Evolutionary conservation across 495 filamentous ascomycete species (phyloP), one percentile per base, ranked within the genome.

Genomic region (Penicillium odoratum): DNA sequence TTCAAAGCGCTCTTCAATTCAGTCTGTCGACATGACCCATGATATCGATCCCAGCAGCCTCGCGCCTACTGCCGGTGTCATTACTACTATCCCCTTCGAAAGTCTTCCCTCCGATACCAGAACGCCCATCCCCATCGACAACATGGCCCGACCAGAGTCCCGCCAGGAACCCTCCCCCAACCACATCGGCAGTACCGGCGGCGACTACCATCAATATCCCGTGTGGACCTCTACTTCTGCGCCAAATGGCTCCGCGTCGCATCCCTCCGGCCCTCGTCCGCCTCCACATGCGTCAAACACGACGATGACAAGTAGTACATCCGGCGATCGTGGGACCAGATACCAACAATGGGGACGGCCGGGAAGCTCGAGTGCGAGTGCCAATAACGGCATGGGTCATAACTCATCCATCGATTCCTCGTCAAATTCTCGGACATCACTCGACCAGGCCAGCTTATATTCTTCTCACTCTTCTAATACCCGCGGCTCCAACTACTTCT

Each of bases 131-230:
- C 74, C 88, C 13, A 78, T 93, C 58, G 89, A 96, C 34, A 89
- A 88, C 64, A 77, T 93, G 49, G 87, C 88, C 31, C 85, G 86
- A 59, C 74, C 82, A 21, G 89, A 92, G 36, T 82, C 82, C 28
- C 81, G 86, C 57, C 84, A 83, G 65, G 89, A 94, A 47, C 89
- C 88, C 43, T 80, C 87, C 46, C 90, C 92, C 15, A 88, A 92
- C 72, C 88, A 93, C 65, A 72, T 95, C 36, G 92, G 89, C 69
- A 92, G 90, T 71, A 77, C 80, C 51, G 85, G 83, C 21, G 80
- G 79, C 47, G 93, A 97, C 66, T 97, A 85, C 66, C 91, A 97
- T 71, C 93, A 97, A 65, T 96, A 97, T 73, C 92, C 92, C 7
- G 82, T 80, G 18, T 87, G 89, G 75, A 84, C 89, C 55, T 79